Evolutionary conservation across 108 stramenopile species (phyloP), one percentile per base, ranked within the genome.

Genomic region (Nitzschia sp.): DNA sequence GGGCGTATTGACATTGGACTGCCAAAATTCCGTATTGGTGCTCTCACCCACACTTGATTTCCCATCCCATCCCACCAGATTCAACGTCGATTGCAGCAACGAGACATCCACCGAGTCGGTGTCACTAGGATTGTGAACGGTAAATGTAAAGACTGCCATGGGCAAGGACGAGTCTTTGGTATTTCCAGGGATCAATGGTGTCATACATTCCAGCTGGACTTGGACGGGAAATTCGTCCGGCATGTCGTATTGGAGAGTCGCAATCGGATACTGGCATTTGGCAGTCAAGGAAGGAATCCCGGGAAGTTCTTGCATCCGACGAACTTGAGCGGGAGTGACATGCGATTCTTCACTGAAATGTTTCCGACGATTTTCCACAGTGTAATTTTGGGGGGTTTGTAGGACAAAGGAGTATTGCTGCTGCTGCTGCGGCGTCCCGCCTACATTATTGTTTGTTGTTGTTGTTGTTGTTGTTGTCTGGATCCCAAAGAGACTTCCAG

Each of bases 41-140:
- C 16, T 2, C 16, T 15, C 31, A 60, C 17, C 33, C 32, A 35
- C 59, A 60, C 33, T 23, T 19, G 32, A 21, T 2, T 61, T 22
- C 0, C 65, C 65, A 47, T 66, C 65, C 65, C 65, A 66, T 8
- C 65, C 65, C n/a, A 66, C 17, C 11, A 66, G 46, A 36, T 66
- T 66, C 25, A 66, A 28, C 1, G 65, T 66, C 13, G 65, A 53
- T 66, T 66, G 65, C 31, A 66, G 0, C 1, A 66, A 23, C 21
- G 34, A 50, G 34, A 53, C 50, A n/a, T 31, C 32, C 1, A 38
- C 53, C 1, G 52, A n/a, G 11, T 54, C 19, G 25, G 50, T 53
- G 1, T 50, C 25, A 36, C 53, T 50, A 11, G 30, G 1, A 27
- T 66, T 66, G 31, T 50, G 6, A 19, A 66, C 23, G 0, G 52